These are phyloP conservation scores for Ustilago curta DNA, from an alignment of 1,284 basidiomycete species.

Conservation along the genomic window DNA sequence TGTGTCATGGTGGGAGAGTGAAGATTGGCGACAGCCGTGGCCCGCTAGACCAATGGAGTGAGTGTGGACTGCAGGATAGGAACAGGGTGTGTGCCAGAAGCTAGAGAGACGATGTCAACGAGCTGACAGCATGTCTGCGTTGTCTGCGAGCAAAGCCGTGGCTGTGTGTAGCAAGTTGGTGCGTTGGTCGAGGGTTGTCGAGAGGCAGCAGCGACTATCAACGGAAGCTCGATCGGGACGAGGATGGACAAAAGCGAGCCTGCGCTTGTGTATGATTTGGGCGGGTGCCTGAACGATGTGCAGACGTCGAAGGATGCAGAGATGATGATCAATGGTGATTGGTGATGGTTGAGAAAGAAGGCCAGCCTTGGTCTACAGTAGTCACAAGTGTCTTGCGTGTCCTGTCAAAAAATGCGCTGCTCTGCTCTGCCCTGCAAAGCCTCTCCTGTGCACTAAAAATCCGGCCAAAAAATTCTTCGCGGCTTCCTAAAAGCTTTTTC, in stretches of 20 bases:
- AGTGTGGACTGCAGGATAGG: not conserved
- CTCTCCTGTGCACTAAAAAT: too few relatives aligned
- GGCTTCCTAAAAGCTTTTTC: too few relatives aligned
- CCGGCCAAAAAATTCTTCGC: too few relatives aligned
- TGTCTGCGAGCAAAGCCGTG: not conserved
- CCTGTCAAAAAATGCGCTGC: slow-evolving; percentile 1
- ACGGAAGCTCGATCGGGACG: too few relatives aligned
- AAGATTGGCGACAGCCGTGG: not conserved
- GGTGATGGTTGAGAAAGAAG: not conserved
- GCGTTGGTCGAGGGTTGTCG: not conserved
- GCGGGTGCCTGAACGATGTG: not conserved
- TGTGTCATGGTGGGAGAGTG: slow-evolving; percentile 26
- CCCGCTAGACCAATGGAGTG: not conserved
- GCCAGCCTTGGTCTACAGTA: not conserved
- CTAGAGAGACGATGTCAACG: slow-evolving; percentile 5
- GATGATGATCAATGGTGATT: slow-evolving; percentile 1
- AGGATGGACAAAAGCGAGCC: too few relatives aligned
- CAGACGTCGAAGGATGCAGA: not conserved
- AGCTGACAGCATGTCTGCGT: slow-evolving; percentile 12
- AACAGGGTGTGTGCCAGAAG: not conserved
- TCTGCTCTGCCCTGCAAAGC: too few relatives aligned
- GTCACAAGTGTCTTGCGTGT: not conserved
- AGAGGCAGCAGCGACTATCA: not conserved
- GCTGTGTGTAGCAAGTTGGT: not conserved
- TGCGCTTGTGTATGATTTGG: too few relatives aligned